These are phyloP conservation scores for Cystobasidium pallidum DNA, from an alignment of 1,284 basidiomycete species.

Conservation along the genomic window DNA sequence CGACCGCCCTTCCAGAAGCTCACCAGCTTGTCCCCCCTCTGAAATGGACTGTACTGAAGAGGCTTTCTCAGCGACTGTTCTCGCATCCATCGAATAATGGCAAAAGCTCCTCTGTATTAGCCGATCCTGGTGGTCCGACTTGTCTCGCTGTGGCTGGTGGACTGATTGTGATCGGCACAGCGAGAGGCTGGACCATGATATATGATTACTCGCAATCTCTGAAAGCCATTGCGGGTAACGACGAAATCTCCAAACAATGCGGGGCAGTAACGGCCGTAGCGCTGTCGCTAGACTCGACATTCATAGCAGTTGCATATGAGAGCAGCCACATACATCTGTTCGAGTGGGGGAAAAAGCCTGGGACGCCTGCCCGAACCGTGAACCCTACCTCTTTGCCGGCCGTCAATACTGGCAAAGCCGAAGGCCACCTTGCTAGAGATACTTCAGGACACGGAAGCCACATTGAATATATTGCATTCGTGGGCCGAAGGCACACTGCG, in stretches of 20 bases:
- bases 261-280: conserved; percentile 88
- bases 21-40: conserved; percentile 26
- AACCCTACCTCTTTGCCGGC: conserved; percentile 69
- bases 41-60: conserved; percentile 32
- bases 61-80: conserved; percentile 25
- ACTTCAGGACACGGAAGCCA: conserved; percentile 59
- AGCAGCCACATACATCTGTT: conserved; percentile 85
- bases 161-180: conserved; percentile 85
- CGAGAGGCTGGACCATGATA: conserved; percentile 74
- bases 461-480: conserved; percentile 85
- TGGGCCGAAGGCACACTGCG: conserved; percentile 92
- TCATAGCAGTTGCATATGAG: conserved; percentile 83
- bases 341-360: conserved; percentile 69
- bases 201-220: conserved; percentile 90
- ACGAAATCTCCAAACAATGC: conserved; percentile 64
- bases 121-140: conserved; percentile 66
- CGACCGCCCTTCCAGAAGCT: neutral
- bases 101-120: neutral
- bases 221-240: conserved; percentile 74
- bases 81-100: neutral
- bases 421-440: conserved; percentile 81
- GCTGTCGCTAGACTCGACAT: conserved; percentile 91
- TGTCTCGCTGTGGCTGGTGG: conserved; percentile 79
- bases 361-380: conserved; percentile 66
- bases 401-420: conserved; percentile 79